Base-by-base conservation (phyloP, 192 early-diverging fungal species). In the Coemansia sp. region DNA sequence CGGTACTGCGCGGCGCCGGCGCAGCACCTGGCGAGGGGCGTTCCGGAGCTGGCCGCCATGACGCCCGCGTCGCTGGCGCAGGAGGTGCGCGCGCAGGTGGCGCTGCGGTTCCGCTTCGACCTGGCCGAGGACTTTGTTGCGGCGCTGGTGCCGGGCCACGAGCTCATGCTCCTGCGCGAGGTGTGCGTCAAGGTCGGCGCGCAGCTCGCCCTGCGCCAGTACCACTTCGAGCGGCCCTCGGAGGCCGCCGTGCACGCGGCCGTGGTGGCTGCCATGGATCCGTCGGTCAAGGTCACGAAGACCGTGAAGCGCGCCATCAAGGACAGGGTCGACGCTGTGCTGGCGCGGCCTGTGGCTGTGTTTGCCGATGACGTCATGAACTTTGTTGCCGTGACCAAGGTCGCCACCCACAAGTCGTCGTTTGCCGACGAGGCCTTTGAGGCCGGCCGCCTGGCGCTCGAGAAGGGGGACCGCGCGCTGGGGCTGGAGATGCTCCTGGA, bases 351-450 rank as follows among this genome's bases (percentile, higher is more conserved):
- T 42, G 34, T 67, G n/a, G 41, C 75, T 9, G 52, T 84, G 52
- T 21, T 71, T 36, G 52, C 47, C 5, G 43, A 63, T 34, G 75
- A 76, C 25, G 69, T 78, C 56, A 39, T 77, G 56, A 70, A 67
- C 66, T 73, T 78, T 65, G 61, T 73, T 1, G 76, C 76, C 20
- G 45, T 60, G 57, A 62, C 73, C 23, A 84, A 79, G 68, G 68
- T 68, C 2, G 68, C 77, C 6, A 66, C 41, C 31, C 77, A 82
- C 42, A 76, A 83, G 56, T 82, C 85, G 21, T 76, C 84, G 13
- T 93, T 96, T 81, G 96, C 92, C 20, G 93, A 96, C 73, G 93
- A 97, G 69, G 86, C 91, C 0, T 89, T 92, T 63, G 94, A 96
- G 69, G 91, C 93, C 35, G 96, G 91, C 13, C 86, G 90, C 52